phyloP scores from a whole-genome alignment of 192 early-diverging fungal species.

The Mortierella alpina region DNA sequence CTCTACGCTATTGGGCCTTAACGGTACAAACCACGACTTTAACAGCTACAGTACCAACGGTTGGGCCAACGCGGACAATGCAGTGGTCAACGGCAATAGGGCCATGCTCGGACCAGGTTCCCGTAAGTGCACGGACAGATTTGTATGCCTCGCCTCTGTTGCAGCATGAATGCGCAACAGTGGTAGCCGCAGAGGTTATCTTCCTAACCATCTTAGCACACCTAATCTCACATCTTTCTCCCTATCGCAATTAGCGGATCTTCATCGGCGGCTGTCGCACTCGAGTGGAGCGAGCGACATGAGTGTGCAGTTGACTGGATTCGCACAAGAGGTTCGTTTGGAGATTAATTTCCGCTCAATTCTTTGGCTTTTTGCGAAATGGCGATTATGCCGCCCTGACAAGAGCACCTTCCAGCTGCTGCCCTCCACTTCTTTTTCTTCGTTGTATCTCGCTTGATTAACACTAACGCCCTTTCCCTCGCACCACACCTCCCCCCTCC shows the following conservation, averaged over 20 bases:
- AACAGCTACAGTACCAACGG: neutral
- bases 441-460: neutral
- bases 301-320: neutral
- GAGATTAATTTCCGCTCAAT: neutral
- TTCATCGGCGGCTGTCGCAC: conserved; percentile 1
- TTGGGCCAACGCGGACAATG: conserved; percentile 3
- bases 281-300: conserved; percentile 7
- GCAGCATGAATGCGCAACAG: too few species aligned
- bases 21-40: too few species aligned
- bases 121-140: conserved; percentile 4
- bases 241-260: neutral
- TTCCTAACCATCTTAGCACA: too few species aligned
- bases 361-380: neutral
- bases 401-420: too few species aligned
- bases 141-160: too few species aligned
- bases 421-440: neutral
- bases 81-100: conserved; percentile 5
- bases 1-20: too few species aligned
- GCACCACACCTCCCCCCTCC: too few species aligned
- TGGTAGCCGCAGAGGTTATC: too few species aligned
- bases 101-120: neutral
- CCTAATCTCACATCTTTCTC: too few species aligned
- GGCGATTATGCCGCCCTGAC: neutral
- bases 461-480: too few species aligned
- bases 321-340: neutral